Evolutionary conservation across 192 early-diverging fungal species (phyloP).

Genomic region (Jimgerdemannia flammicorona): DNA sequence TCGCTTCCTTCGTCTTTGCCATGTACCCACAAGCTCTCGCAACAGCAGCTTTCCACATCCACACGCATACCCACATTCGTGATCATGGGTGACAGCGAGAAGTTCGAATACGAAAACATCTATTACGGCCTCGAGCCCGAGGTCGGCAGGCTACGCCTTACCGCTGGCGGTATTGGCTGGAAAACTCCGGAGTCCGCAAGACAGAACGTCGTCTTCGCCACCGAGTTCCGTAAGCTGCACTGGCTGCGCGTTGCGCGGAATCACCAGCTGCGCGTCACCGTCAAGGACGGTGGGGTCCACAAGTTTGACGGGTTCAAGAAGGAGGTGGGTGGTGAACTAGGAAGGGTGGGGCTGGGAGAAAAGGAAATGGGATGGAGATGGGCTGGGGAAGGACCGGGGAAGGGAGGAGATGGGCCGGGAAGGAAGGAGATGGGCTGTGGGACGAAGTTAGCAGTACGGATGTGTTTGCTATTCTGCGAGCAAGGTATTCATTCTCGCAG

Average conservation of each 20-base stretch:
- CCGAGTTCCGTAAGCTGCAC: conserved; percentile 68
- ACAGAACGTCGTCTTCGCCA: conserved; percentile 53
- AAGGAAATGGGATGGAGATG: not conserved
- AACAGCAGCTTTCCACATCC: not conserved
- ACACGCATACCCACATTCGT: not conserved
- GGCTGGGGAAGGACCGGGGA: not conserved
- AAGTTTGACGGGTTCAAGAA: conserved; percentile 89
- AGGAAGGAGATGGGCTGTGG: not conserved
- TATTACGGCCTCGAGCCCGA: conserved; percentile 43
- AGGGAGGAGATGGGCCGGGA: not conserved
- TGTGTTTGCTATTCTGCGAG: too few relatives aligned
- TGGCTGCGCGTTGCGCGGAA: conserved; percentile 86
- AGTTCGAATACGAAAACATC: conserved; percentile 50
- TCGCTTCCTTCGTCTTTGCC: too few relatives aligned
- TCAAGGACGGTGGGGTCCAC: conserved; percentile 66
- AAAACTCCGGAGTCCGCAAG: conserved; percentile 52
- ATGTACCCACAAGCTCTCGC: too few relatives aligned
- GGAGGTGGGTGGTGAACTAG: conserved; percentile 48
- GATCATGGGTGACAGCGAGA: conserved; percentile 38
- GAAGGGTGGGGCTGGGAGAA: not conserved
- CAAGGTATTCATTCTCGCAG: too few relatives aligned
- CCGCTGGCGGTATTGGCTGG: conserved; percentile 70
- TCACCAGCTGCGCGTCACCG: conserved; percentile 74
- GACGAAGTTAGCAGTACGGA: not conserved
- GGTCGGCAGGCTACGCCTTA: conserved; percentile 44